Evolutionary conservation across 352 stramenopile species (phyloP), one percentile per base, ranked within the genome.

Genomic region (Phytophthora hibernalis): DNA sequence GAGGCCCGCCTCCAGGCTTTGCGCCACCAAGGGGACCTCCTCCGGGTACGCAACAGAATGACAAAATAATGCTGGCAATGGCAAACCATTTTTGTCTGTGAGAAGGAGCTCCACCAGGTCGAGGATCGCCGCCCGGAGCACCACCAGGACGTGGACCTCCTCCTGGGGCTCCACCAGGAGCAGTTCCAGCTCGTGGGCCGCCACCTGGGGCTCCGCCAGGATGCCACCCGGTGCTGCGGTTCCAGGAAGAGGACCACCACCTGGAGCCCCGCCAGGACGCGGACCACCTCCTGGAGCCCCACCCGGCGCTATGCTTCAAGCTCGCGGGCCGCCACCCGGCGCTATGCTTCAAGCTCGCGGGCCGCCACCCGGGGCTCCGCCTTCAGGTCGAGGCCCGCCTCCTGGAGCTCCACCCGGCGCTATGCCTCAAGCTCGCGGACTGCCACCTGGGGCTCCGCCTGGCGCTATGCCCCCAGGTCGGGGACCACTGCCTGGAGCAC

Each of bases 1-100:
- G 81, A 43, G 82, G 80, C 3, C 80, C 80, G 22, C 79, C 80
- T 2, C 84, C 82, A 24, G 82, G 82, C 47, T 65, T 76, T 53
- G 72, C 69, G n/a, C 74, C 76, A 5, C 77, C 83, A 5, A 70
- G 71, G 51, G 76, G 80, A 15, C 72, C 76, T 24, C 81, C 78
- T 16, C 73, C 75, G 76, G 80, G 80, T 84, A 62, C 35, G 12
- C 10, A 48, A 8, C 38, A 42, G 18, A 13, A 18, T 20, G 5
- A 2, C 7, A 11, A 10, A 26, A 13, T 26, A 24, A 24, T 13
- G n/a, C 3, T 18, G n/a, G 16, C 5, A 24, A 45, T 18, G 15
- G 9, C 16, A 47, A 24, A 3, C 16, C 26, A 47, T 45, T 30
- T 5, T 31, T 31, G 5, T 22, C 3, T 18, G 11, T 24, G 2